phyloP scores from a whole-genome alignment of 2,329 filamentous ascomycete species.

The Teratosphaeria destructans region DNA sequence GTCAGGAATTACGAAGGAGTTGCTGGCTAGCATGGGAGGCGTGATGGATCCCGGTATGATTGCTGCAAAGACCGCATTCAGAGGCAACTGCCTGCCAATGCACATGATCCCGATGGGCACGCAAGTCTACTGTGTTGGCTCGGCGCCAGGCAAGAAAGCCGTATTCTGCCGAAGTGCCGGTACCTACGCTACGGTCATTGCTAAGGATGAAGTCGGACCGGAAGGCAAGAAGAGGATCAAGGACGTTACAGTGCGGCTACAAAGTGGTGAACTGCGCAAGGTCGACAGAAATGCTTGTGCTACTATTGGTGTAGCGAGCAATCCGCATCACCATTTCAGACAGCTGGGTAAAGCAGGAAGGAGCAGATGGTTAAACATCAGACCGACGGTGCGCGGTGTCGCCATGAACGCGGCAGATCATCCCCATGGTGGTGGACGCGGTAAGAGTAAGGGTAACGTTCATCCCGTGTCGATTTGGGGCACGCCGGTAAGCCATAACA shows the following conservation, averaged over 20 bases:
- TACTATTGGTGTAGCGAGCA: slow-evolving; percentile 89
- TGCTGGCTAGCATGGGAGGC: slow-evolving; percentile 88
- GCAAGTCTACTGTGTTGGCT: slow-evolving; percentile 81
- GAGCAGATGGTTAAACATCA: slow-evolving; percentile 84
- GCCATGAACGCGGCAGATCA: slow-evolving; percentile 99
- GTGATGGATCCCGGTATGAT: slow-evolving; percentile 88
- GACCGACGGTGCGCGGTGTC: slow-evolving; percentile 90
- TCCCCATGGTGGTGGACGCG: slow-evolving; percentile 96
- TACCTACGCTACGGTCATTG: slow-evolving; percentile 78
- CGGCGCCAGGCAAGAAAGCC: slow-evolving; percentile 57
- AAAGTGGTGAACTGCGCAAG: slow-evolving; percentile 84
- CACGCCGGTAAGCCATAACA: slow-evolving; percentile 60
- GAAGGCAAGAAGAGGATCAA: slow-evolving; percentile 49
- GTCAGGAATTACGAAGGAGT: slow-evolving; percentile 72
- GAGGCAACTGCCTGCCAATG: slow-evolving; percentile 88
- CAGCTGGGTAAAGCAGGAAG: slow-evolving; percentile 93
- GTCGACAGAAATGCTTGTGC: slow-evolving; percentile 89
- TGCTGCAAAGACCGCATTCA: slow-evolving; percentile 84
- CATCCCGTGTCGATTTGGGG: slow-evolving; percentile 96
- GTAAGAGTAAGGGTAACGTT: slow-evolving; percentile 98
- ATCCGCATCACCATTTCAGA: slow-evolving; percentile 78
- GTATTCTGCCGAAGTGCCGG: slow-evolving; percentile 94
- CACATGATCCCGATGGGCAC: slow-evolving; percentile 96
- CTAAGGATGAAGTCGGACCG: slow-evolving; percentile 65
- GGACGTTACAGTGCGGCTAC: slow-evolving; percentile 74